Evolutionary conservation across 2,329 filamentous ascomycete species (phyloP), one percentile per base, ranked within the genome.

Genomic region (Fusarium sp.): DNA sequence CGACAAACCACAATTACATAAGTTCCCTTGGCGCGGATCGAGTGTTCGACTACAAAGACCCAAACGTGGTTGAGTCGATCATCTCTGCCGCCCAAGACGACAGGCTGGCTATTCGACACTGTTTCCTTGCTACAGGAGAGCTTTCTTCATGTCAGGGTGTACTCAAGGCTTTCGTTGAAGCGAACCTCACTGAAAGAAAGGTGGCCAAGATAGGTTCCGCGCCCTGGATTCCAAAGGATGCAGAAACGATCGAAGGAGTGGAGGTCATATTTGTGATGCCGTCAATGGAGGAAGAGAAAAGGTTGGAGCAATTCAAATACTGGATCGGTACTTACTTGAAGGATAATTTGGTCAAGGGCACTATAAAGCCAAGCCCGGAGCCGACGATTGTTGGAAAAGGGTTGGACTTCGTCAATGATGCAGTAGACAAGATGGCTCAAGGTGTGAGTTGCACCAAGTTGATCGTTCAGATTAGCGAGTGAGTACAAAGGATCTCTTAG

Each of bases 371-470:
- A 6, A 82, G 80, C 53, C 81, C 80, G 4, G 74, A 78, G 58
- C 76, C 74, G 0, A 77, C 6, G 3, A 69, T 81, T 0, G 70
- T 81, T 3, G 80, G 79, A 2, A 78, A 68, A 31, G 79, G 81
- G 0, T 41, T 83, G 49, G 72, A 57, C 8, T 70, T 70, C 39
- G 72, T 83, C 3, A 80, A 82, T 71, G 54, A 35, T 53, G 81
- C 76, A n/a, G 48, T 82, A 58, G 76, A 81, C 23, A 56, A 39
- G 17, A 48, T 83, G 15, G 57, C 62, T 2, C 53, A 29, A n/a
- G 80, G 81, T 0, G 80, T 83, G 14, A 83, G 80, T 42, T 81
- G 80, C 61, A 74, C 69, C 0, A 83, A 83, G 71, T 73, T 83
- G 55, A 74, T 83, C 36, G 67, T 82, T 47, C 77, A 83, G 56